Evolutionary conservation across 768 basidiomycete species (phyloP).

Genomic region (Suillus clintonianus): DNA sequence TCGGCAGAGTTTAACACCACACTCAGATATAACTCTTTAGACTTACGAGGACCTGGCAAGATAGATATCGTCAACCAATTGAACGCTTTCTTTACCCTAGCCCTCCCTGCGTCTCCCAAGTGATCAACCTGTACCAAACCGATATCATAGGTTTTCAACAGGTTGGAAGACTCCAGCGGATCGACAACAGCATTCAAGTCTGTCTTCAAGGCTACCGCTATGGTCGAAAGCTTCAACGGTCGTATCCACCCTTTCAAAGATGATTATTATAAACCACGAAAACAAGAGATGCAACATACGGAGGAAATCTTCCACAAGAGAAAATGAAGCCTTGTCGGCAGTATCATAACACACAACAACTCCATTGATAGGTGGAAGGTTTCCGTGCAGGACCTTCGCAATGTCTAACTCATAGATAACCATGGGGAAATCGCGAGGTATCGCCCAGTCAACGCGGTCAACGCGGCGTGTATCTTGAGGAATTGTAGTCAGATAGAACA

Average conservation of each 20-base stretch:
- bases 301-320: slow-evolving; percentile 65
- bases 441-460: slow-evolving; percentile 29
- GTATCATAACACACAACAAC: slow-evolving; percentile 88
- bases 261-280: slow-evolving; percentile 13
- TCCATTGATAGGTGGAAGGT: slow-evolving; percentile 68
- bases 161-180: slow-evolving; percentile 48
- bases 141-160: slow-evolving; percentile 65
- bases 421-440: slow-evolving; percentile 44
- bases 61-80: slow-evolving; percentile 73
- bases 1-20: slow-evolving; percentile 17
- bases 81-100: slow-evolving; percentile 74
- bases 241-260: slow-evolving; percentile 53
- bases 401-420: slow-evolving; percentile 60
- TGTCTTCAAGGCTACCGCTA: slow-evolving; percentile 88
- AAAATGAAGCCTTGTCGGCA: slow-evolving; percentile 59
- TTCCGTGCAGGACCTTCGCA: slow-evolving; percentile 42
- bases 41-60: slow-evolving; percentile 45
- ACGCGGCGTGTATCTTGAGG: slow-evolving; percentile 34
- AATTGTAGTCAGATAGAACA: slow-evolving; percentile 25
- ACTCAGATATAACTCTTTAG: background rate
- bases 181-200: slow-evolving; percentile 65
- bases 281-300: slow-evolving; percentile 49
- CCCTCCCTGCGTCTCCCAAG: slow-evolving; percentile 55
- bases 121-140: slow-evolving; percentile 78
- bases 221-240: slow-evolving; percentile 57